Evolutionary conservation across 306 rosid species (phyloP).

Genomic region (Canavalia ensiformis): DNA sequence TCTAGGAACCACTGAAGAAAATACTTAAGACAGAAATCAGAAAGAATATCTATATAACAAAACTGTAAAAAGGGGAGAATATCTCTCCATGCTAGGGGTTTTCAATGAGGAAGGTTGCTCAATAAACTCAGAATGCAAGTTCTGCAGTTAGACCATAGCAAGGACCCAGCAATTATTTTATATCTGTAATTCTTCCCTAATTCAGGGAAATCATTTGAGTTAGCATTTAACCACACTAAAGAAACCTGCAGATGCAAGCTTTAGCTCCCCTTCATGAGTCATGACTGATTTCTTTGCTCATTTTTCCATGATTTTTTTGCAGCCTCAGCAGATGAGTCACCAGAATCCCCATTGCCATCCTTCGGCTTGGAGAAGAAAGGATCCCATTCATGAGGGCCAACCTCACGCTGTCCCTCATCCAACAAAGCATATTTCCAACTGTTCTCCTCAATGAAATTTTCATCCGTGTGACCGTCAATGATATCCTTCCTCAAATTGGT

Average conservation of each 20-base stretch:
- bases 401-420: slow-evolving; percentile 90
- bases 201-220: slow-evolving; percentile 50
- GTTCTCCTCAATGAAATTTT: slow-evolving; percentile 89
- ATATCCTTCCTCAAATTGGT: slow-evolving; percentile 87
- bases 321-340: slow-evolving; percentile 70
- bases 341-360: slow-evolving; percentile 77
- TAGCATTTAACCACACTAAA: slow-evolving; percentile 22
- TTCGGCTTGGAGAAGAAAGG: slow-evolving; percentile 98
- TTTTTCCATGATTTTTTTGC: slow-evolving; percentile 97
- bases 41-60: slow-evolving; percentile 51
- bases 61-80: slow-evolving; percentile 52
- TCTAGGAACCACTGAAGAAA: slow-evolving; percentile 54
- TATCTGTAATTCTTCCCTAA: slow-evolving; percentile 43
- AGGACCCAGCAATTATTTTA: slow-evolving; percentile 27
- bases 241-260: slow-evolving; percentile 39
- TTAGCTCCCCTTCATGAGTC: slow-evolving; percentile 46
- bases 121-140: slow-evolving; percentile 37
- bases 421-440: slow-evolving; percentile 96
- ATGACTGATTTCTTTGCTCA: slow-evolving; percentile 72
- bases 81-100: slow-evolving; percentile 46
- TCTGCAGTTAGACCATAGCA: slow-evolving; percentile 39
- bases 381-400: slow-evolving; percentile 98
- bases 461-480: slow-evolving; percentile 68
- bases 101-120: slow-evolving; percentile 48
- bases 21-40: slow-evolving; percentile 53